A percentile compares a stretch with the other conserved stretches of the same genome.
Conservation (phyloP, 768 basidiomycete species). For the Agrocybe pediades region DNA sequence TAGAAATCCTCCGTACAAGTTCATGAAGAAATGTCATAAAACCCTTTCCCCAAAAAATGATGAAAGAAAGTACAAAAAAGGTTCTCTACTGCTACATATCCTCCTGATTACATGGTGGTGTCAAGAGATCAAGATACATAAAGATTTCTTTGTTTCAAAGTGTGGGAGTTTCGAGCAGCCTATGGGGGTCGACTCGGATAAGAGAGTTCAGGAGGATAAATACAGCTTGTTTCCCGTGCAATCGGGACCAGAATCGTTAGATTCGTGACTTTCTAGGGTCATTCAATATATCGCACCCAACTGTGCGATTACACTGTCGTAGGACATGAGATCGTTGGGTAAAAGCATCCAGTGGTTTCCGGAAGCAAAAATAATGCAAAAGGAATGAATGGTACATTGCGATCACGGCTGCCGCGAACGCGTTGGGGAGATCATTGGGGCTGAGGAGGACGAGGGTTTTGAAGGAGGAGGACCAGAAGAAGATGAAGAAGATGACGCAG, state of each 20-base stretch:
- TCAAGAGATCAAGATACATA: not conserved
- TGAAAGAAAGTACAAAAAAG: not conserved
- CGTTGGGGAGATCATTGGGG: not conserved
- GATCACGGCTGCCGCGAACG: not conserved
- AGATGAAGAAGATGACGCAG: constrained; percentile 1
- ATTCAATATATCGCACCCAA: not conserved
- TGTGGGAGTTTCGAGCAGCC: not conserved
- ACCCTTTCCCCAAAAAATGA: not conserved
- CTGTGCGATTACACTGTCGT: not conserved
- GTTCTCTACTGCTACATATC: not conserved
- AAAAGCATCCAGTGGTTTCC: not conserved
- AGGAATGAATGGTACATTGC: not conserved
- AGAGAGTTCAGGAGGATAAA: too few relatives aligned
- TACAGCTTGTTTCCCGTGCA: too few relatives aligned
- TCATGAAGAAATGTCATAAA: not conserved
- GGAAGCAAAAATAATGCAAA: not conserved
- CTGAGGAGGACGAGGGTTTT: not conserved
- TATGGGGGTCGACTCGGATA: not conserved
- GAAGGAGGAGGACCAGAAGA: not conserved
- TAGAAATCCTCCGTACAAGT: not conserved
- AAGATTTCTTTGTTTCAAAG: not conserved
- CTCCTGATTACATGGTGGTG: not conserved
- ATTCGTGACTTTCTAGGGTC: too few relatives aligned
- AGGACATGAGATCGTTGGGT: not conserved
- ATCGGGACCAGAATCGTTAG: too few relatives aligned